Evolutionary conservation across 345 rosid species (phyloP).

Genomic region (Schrenkiella parvula): DNA sequence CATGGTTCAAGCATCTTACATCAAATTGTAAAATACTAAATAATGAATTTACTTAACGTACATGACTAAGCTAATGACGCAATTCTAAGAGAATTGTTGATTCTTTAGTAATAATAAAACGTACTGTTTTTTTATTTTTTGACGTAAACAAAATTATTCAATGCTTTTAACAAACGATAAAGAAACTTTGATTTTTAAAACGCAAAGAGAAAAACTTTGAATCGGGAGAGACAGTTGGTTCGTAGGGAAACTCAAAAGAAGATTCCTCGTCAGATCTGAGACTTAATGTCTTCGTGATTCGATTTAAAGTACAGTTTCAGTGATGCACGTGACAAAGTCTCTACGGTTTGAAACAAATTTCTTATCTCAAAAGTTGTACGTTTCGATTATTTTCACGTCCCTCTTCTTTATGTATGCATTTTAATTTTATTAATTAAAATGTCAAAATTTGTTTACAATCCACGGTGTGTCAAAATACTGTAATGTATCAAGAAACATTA

Average conservation of each 20-base stretch:
- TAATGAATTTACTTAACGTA: background rate
- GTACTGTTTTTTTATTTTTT: background rate
- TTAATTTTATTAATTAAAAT: too few relatives aligned
- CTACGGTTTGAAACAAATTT: background rate
- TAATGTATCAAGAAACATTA: too few relatives aligned
- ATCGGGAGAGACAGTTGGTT: background rate
- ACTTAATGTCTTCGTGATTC: constrained; percentile 7
- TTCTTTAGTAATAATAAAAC: background rate
- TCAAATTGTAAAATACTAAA: background rate
- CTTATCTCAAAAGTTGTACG: background rate
- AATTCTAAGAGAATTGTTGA: background rate
- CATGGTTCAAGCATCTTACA: background rate
- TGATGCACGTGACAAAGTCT: background rate
- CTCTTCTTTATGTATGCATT: too few relatives aligned
- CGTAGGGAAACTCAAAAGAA: background rate
- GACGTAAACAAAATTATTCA: background rate
- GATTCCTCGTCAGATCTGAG: constrained; percentile 7
- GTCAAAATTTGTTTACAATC: too few relatives aligned
- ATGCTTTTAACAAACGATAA: background rate
- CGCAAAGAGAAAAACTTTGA: too few relatives aligned
- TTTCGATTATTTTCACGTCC: background rate
- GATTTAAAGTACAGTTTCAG: background rate
- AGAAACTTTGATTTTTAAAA: too few relatives aligned
- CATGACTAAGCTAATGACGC: background rate
- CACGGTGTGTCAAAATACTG: too few relatives aligned